phyloP scores from a whole-genome alignment of 1,139 yeast genomes.

The Fermentozyma sake region DNA sequence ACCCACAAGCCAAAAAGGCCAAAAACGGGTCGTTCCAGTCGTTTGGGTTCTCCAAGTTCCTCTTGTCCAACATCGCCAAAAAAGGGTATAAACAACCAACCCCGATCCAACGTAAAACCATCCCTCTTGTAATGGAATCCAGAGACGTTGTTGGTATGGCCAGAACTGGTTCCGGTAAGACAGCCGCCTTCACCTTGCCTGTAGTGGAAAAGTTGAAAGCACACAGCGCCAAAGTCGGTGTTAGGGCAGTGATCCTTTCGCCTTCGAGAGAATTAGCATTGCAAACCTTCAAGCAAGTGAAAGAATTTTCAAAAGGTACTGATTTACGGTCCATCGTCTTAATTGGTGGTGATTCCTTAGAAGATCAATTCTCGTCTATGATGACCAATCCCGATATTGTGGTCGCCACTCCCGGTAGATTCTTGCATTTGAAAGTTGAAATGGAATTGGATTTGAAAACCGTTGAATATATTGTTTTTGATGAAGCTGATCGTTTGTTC shows the following conservation, averaged over 20 bases:
- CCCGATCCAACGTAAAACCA: conserved; percentile 94
- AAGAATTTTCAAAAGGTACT: conserved; percentile 81
- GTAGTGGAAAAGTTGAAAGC: conserved; percentile 77
- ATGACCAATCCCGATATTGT: conserved; percentile 91
- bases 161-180: conserved; percentile 97
- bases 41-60: conserved; percentile 75
- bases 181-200: conserved; percentile 96
- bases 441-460: conserved; percentile 83
- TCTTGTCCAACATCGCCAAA: conserved; percentile 65
- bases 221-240: conserved; percentile 86
- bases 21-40: conserved; percentile 86
- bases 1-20: conserved; percentile 54
- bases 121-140: conserved; percentile 81
- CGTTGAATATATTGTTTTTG: conserved; percentile 88
- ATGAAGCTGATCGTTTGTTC: conserved; percentile 96
- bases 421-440: conserved; percentile 90
- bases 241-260: conserved; percentile 80
- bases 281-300: conserved; percentile 85
- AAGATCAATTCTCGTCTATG: conserved; percentile 92
- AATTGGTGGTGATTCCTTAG: conserved; percentile 97
- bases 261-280: conserved; percentile 94
- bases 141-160: conserved; percentile 99
- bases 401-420: conserved; percentile 97
- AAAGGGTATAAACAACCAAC: conserved; percentile 96
- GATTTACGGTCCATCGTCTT: conserved; percentile 75